Base-by-base conservation (phyloP, 176 grass and related monocot species). In the Juncus effusus region DNA sequence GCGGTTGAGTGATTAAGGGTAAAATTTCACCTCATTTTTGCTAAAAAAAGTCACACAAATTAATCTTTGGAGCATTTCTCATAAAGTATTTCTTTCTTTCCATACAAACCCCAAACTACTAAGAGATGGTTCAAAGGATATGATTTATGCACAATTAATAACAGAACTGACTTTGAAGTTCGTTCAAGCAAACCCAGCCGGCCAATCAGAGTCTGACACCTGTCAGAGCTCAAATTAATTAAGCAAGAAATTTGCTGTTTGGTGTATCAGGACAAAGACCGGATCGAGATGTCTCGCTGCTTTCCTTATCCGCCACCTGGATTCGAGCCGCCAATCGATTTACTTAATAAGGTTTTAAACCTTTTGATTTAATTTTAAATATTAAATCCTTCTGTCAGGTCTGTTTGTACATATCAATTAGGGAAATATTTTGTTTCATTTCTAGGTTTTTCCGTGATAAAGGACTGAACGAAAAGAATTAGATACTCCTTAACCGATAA, bases 271-370 rank as follows among this genome's bases (percentile, higher is more conserved):
- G 42, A 47, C 62, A 54, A 36, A 65, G 64, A 68, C 61, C 42
- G 42, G 47, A 63, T 67, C 45, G 36, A 78, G 69, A 84, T 84
- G 81, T 84, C 81, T 69, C 81, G 81, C 47, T 84, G 81, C 56
- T 84, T 84, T 49, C 69, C 81, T 9, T 84, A 74, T 72, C 81
- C 81, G 12, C 81, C 81, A 38, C 81, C 81, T 40, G 81, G 76
- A 67, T 84, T 78, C 62, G 81, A 84, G 61, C 76, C 76, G 2
- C 69, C 73, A 38, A 36, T 74, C 13, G 69, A 84, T 61, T 69
- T 75, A 38, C 38, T 74, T 53, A 56, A 42, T 13, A 78, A 84
- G 81, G 81, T 84, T 54, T 75, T 56, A 16, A 56, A 70, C 51
- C 56, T 14, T 53, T 53, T 40, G 36, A 38, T 69, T 9, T 53